Conservation (phyloP, 2,329 filamentous ascomycete genomes). For the Dactylonectria macrodidyma region DNA sequence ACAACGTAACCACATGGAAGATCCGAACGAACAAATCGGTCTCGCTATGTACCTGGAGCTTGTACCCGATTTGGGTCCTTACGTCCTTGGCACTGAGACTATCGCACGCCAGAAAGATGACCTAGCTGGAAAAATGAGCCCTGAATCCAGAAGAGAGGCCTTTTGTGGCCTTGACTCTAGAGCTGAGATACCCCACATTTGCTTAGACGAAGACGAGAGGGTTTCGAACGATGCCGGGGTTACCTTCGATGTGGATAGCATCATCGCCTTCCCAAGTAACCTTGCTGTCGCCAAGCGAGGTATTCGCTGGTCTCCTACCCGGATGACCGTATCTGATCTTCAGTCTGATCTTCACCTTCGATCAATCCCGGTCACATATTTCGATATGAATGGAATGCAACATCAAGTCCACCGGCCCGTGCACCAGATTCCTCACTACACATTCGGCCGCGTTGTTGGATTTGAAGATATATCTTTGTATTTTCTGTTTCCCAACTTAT, state of each 20-base stretch:
- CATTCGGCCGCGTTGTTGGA: constrained; percentile 7
- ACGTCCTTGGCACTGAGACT: no score
- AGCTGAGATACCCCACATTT: no score
- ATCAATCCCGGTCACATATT: background rate
- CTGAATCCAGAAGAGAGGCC: no score
- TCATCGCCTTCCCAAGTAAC: constrained; percentile 7
- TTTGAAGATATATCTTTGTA: constrained; percentile 9
- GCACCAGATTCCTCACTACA: constrained; percentile 9
- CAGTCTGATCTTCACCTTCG: constrained; percentile 15
- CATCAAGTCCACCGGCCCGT: constrained; percentile 11
- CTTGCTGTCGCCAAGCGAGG: background rate
- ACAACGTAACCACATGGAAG: no score
- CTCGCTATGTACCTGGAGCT: no score
- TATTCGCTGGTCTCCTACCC: constrained; percentile 15
- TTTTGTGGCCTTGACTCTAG: no score
- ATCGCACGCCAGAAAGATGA: no score
- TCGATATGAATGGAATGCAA: background rate
- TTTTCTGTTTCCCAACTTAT: no score
- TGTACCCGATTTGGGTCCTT: no score
- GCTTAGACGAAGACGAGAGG: no score
- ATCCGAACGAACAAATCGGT: no score
- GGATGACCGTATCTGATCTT: constrained; percentile 17
- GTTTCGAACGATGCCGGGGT: constrained; percentile 3
- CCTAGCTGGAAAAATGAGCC: no score
- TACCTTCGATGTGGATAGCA: background rate